These are phyloP conservation scores for Cercophora newfieldiana DNA, from an alignment of 495 filamentous ascomycete species.

Conservation along the genomic window DNA sequence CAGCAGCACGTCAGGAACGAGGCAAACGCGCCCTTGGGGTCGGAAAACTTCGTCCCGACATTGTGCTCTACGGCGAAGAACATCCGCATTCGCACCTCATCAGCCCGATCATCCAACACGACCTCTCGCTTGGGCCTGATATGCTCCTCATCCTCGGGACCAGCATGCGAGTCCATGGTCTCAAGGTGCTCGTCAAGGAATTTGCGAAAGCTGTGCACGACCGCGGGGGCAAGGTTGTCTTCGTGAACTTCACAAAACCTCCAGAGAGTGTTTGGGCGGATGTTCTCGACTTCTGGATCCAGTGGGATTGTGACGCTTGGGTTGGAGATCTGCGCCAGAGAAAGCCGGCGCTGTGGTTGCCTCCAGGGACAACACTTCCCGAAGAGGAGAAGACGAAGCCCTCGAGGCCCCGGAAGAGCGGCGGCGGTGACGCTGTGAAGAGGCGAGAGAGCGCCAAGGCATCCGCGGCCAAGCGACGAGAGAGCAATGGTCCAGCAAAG, in stretches of 20 bases:
- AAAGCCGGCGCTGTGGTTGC: conserved; percentile 58
- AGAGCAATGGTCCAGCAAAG: conserved; percentile 5
- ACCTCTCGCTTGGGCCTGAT: conserved; percentile 61
- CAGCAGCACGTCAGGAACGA: conserved; percentile 55
- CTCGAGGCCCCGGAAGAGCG: conserved; percentile 29
- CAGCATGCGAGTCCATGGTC: conserved; percentile 65
- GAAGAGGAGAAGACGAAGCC: conserved; percentile 38
- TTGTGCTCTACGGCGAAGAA: conserved; percentile 71
- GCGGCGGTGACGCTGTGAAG: conserved; percentile 29
- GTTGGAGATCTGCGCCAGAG: conserved; percentile 57
- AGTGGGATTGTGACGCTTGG: conserved; percentile 74
- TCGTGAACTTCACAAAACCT: conserved; percentile 68
- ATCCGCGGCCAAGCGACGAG: conserved; percentile 22
- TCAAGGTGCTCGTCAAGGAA: conserved; percentile 66
- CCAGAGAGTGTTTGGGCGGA: conserved; percentile 67
- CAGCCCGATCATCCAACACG: conserved; percentile 60
- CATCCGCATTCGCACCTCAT: conserved; percentile 66
- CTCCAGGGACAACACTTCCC: conserved; percentile 37
- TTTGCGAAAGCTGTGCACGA: conserved; percentile 70
- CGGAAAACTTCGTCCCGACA: conserved; percentile 64
- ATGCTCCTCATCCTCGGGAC: conserved; percentile 67
- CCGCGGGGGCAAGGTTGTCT: conserved; percentile 62
- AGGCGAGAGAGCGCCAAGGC: conserved; percentile 26
- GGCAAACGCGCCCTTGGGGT: conserved; percentile 65
- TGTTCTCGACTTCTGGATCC: conserved; percentile 66